Base-by-base conservation (phyloP, 176 grass and related monocot species). In the Carex parvula region DNA sequence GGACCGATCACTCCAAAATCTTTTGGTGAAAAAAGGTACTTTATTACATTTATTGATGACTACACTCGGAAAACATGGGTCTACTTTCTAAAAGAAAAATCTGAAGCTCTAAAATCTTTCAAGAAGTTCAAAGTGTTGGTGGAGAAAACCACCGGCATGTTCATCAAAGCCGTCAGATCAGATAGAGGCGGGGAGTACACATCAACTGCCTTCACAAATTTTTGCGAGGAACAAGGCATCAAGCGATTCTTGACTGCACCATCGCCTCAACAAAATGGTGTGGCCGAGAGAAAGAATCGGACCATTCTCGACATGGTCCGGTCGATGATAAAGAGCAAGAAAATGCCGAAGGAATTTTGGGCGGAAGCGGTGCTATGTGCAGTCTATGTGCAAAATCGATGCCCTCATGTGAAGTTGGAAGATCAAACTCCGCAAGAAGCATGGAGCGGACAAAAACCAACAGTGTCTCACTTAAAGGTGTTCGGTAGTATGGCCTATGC, bases 261-360 rank as follows among this genome's bases (percentile, higher is more conserved):
- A 4, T 70, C 65, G 0, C 33, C 33, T 70, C 65, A 70, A 70
- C 18, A 70, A 70, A 70, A 70, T 30, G 65, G 65, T 30, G 65
- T 70, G 16, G 65, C 65, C n/a, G 65, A 70, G 65, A 70, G 65
- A 4, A 70, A 70, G 20, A 70, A 70, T 18, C 65, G 13, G 65
- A 70, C 65, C 1, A 32, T 70, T 70, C 65, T 70, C 3, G 65
- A 70, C 20, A 70, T 70, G 65, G 10, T 70, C 2, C 33, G 65
- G 65, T 70, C 65, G 3, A 70, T n/a, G 65, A 1, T 70, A 0
- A 70, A 70, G 20, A 70, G 17, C 22, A 70, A 70, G 3, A 7
- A 30, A 0, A 70, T 70, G 65, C 65, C 65, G 1, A 70, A 26
- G 3, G 10, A 21, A 4, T 70, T 70, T 33, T 70, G 65, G 65